Conservation (phyloP, 148 eudicot species). For the Camellia sinensis region DNA sequence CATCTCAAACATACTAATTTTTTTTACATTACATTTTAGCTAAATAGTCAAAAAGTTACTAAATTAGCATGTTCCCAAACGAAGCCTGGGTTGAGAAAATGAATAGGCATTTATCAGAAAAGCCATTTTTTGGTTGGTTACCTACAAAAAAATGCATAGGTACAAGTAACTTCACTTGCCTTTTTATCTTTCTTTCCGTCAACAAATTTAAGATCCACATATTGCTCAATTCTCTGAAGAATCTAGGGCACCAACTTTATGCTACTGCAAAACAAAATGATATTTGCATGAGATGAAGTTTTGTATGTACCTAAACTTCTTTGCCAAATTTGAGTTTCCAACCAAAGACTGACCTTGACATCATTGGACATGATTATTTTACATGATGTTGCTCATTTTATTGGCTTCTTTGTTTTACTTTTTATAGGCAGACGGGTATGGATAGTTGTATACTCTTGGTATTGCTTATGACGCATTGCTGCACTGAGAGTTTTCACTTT, state of each 20-base stretch:
- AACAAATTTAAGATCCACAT: background rate
- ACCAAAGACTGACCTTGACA: background rate
- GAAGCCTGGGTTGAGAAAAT: background rate
- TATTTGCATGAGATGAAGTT: background rate
- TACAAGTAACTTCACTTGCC: background rate
- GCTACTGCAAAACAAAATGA: background rate
- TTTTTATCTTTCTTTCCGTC: background rate
- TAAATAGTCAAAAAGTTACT: too few relatives aligned
- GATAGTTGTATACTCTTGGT: constrained; percentile 19
- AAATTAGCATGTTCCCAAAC: too few relatives aligned
- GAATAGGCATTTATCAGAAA: background rate
- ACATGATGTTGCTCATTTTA: constrained; percentile 14
- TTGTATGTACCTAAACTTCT: background rate
- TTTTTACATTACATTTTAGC: too few relatives aligned
- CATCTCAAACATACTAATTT: too few relatives aligned
- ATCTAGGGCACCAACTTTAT: background rate
- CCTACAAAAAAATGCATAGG: background rate
- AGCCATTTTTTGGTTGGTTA: background rate
- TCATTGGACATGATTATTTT: background rate
- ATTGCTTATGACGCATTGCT: constrained; percentile 34
- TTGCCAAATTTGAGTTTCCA: constrained; percentile 1
- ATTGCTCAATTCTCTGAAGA: background rate
- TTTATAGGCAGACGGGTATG: constrained; percentile 30
- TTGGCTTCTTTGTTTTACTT: constrained; percentile 31
- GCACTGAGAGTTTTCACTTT: constrained; percentile 26